Percentiles rank a stretch among this genome's conserved stretches.
These are phyloP conservation scores for Rhizopogon vesiculosus DNA, from an alignment of 768 basidiomycete genomes.

Conservation along the genomic window DNA sequence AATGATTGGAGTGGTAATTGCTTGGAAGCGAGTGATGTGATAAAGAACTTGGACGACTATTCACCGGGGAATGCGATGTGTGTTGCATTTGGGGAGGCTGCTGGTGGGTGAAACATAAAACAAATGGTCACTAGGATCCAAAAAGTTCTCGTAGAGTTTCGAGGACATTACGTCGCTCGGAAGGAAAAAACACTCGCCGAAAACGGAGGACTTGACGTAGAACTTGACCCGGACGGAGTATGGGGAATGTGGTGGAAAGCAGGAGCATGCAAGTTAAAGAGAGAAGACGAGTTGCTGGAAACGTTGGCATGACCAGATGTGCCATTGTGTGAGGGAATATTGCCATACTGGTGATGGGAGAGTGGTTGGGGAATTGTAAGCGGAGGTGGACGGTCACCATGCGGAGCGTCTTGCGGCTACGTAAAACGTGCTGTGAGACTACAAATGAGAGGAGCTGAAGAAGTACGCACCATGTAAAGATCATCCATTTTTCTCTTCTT, in stretches of 20 bases:
- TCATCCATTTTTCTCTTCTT: constrained; percentile 62
- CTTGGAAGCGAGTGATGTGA: constrained; percentile 35
- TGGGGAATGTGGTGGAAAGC: constrained; percentile 61
- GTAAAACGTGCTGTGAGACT: not conserved
- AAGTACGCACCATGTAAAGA: constrained; percentile 44
- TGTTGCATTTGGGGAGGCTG: constrained; percentile 70
- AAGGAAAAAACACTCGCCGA: constrained; percentile 73
- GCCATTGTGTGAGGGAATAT: constrained; percentile 33
- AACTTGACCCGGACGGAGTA: constrained; percentile 68
- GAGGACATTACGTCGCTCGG: constrained; percentile 22
- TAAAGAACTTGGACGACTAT: constrained; percentile 41
- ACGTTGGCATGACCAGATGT: constrained; percentile 32
- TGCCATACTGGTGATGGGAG: constrained; percentile 46
- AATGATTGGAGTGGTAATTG: constrained; percentile 43
- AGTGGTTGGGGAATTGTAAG: constrained; percentile 57
- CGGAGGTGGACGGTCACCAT: constrained; percentile 44
- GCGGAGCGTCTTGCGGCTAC: constrained; percentile 47
- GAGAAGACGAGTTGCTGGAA: constrained; percentile 33
- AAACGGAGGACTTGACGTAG: constrained; percentile 76
- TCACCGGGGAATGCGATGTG: constrained; percentile 43
- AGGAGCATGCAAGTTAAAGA: constrained; percentile 51
- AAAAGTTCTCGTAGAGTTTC: constrained; percentile 31
- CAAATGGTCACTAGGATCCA: constrained; percentile 55
- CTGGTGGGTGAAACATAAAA: constrained; percentile 36
- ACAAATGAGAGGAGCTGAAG: not conserved